These are phyloP conservation scores for Vaccinium corymbosum DNA, from an alignment of 148 eudicot species.

Conservation along the genomic window DNA sequence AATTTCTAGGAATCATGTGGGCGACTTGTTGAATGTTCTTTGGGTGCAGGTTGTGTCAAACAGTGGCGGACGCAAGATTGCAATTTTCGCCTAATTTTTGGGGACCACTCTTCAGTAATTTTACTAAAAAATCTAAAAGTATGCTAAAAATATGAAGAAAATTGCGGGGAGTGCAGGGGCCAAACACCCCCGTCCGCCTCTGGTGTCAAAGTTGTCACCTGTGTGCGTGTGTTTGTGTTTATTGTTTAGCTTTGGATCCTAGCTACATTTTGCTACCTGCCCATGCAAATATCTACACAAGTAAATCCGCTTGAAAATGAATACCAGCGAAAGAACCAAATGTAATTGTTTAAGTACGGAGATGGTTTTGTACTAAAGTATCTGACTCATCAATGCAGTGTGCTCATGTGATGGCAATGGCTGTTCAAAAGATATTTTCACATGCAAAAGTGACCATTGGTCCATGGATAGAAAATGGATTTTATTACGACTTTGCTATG, in stretches of 20 bases:
- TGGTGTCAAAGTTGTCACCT: background rate
- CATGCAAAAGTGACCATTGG: slow-evolving; percentile 97
- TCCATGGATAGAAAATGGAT: slow-evolving; percentile 98
- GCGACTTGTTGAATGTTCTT: background rate
- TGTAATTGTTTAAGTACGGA: background rate
- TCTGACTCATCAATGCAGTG: slow-evolving; percentile 53
- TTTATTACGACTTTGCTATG: slow-evolving; percentile 96
- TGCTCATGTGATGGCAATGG: slow-evolving; percentile 99
- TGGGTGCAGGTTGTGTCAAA: background rate
- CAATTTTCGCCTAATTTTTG: too few relatives aligned
- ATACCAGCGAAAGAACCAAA: background rate
- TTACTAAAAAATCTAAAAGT: too few relatives aligned
- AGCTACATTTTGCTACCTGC: background rate
- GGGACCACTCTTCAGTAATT: too few relatives aligned
- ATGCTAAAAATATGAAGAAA: too few relatives aligned
- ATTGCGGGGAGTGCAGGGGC: too few relatives aligned
- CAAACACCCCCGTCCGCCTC: too few relatives aligned
- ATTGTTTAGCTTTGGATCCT: background rate
- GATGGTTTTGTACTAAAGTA: slow-evolving; percentile 8
- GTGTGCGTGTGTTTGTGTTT: too few relatives aligned
- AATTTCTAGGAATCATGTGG: background rate
- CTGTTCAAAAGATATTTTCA: slow-evolving; percentile 94
- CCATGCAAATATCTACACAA: background rate
- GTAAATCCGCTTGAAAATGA: background rate
- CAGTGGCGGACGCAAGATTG: too few relatives aligned